Base-by-base conservation (phyloP, 2,329 filamentous ascomycete genomes). In the Colletotrichum higginsianum region DNA sequence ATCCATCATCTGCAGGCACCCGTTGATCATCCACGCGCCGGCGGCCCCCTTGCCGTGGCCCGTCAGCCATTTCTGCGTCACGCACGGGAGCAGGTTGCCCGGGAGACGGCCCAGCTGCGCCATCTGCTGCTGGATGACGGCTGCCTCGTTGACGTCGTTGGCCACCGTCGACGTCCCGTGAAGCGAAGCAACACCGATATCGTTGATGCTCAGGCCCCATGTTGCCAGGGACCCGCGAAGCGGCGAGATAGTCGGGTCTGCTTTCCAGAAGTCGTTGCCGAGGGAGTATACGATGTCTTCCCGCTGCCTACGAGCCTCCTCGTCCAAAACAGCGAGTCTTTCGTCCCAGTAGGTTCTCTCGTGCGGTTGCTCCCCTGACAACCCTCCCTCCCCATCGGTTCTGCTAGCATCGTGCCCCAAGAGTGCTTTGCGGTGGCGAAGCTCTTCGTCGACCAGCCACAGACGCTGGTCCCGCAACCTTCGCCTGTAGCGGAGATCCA, bases 91-190 rank as follows among this genome's bases (percentile, higher is more conserved):
- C 0, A 78, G 75, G 62, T 82, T 81, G 8, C 82, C 82, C 8
- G 67, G 65, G 0, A 74, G 74, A 3, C 82, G 78, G 2, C 82
- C 81, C 0, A 85, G 77, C 9, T 79, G 78, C 0, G 40, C 44
- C 56, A 85, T 75, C 67, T 84, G 82, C 6, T 75, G 57, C 13
- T 83, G 74, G 6, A 84, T 66, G 3, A 83, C 79, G 3, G 74
- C 74, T 0, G 76, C 72, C 68, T 85, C 83, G 74, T 84, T 84
- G 53, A 75, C 75, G n/a, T 84, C 82, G 74, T 83, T 82, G 49
- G 76, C 76, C 13, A 75, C 69, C 0, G 83, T 84, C 2, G 80
- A 82, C 2, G 82, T 85, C n/a, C 82, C 82, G 71, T 84, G 83
- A 13, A 84, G 74, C 0, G 78, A 82, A 2, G 77, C 80, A 7